phyloP scores from a whole-genome alignment of 164 flowering plant species.

The Dillenia turbinata region DNA sequence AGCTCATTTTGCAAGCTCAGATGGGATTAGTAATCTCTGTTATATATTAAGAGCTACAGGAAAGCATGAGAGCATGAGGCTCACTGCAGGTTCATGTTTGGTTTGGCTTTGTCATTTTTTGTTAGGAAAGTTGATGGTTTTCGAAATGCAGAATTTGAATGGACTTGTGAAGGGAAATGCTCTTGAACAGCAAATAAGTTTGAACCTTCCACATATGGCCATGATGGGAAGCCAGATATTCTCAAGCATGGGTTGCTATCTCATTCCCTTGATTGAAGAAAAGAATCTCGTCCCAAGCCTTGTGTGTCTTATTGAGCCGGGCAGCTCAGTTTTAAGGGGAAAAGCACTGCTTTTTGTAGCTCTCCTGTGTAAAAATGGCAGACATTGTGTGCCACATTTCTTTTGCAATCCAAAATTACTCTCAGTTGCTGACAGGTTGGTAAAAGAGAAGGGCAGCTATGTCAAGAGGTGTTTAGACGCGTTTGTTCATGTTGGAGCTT shows the following conservation, averaged over 20 bases:
- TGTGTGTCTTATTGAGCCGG: conserved; percentile 82
- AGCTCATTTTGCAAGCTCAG: conserved; percentile 81
- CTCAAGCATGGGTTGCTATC: conserved; percentile 62
- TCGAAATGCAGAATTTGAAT: too few species aligned
- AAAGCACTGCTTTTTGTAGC: conserved; percentile 78
- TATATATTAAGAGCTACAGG: conserved; percentile 79
- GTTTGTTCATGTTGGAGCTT: conserved; percentile 59
- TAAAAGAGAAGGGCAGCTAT: conserved; percentile 74
- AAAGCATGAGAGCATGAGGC: conserved; percentile 83
- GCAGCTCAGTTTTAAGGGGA: conserved; percentile 76
- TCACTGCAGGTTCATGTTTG: conserved; percentile 95
- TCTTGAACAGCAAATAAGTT: conserved; percentile 90
- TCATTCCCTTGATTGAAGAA: conserved; percentile 66
- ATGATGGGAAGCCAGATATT: conserved; percentile 69
- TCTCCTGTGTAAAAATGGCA: conserved; percentile 72
- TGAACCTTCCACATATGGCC: conserved; percentile 82
- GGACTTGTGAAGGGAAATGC: conserved; percentile 76
- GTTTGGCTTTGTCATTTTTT: conserved; percentile 84
- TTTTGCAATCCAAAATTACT: conserved; percentile 80
- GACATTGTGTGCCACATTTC: conserved; percentile 72
- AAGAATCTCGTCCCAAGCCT: conserved; percentile 75
- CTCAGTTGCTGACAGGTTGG: conserved; percentile 76
- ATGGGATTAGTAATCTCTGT: conserved; percentile 76
- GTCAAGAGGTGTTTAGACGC: conserved; percentile 64
- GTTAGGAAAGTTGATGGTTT: too few species aligned